These are phyloP conservation scores for Scheffersomyces ergatensis DNA, from an alignment of 805 yeast species.

Conservation along the genomic window DNA sequence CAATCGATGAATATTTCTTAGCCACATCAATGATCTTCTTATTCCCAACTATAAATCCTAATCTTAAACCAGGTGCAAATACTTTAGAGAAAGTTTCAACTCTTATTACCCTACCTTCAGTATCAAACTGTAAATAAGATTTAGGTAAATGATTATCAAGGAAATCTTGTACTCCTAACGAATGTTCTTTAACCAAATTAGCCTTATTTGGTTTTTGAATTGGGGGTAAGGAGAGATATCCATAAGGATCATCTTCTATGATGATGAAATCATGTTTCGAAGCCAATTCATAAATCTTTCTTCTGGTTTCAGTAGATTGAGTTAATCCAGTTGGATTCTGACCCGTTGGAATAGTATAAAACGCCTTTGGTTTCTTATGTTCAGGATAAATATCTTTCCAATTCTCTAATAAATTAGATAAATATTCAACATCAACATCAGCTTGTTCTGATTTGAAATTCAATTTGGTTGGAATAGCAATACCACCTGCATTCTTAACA, in stretches of 20 bases:
- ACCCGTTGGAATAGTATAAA: constrained; percentile 68
- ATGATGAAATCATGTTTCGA: constrained; percentile 57
- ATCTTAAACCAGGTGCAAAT: constrained; percentile 65
- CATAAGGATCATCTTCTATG: constrained; percentile 72
- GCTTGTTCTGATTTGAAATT: constrained; percentile 19
- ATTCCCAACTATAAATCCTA: constrained; percentile 59
- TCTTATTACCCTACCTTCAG: constrained; percentile 58
- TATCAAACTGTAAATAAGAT: constrained; percentile 53
- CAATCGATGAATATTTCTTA: constrained; percentile 35
- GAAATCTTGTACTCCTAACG: constrained; percentile 43
- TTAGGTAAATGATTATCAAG: constrained; percentile 41
- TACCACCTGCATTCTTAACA: constrained; percentile 46
- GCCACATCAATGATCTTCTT: constrained; percentile 43
- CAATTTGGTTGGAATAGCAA: constrained; percentile 48
- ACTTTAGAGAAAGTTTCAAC: constrained; percentile 64
- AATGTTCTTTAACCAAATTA: constrained; percentile 20
- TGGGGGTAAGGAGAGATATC: constrained; percentile 51
- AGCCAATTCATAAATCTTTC: constrained; percentile 50
- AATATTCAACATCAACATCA: constrained; percentile 51
- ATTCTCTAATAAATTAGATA: constrained; percentile 49
- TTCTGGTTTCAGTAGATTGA: constrained; percentile 46
- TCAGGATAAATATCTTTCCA: constrained; percentile 53
- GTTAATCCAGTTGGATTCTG: constrained; percentile 70
- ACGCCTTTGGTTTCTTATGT: constrained; percentile 47
- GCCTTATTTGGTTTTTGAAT: constrained; percentile 46